A percentile compares a stretch with the other conserved stretches of the same genome.
Evolutionary conservation across 2,329 filamentous ascomycete species (phyloP).

Genomic region (Ploettnerulaceae sp.): DNA sequence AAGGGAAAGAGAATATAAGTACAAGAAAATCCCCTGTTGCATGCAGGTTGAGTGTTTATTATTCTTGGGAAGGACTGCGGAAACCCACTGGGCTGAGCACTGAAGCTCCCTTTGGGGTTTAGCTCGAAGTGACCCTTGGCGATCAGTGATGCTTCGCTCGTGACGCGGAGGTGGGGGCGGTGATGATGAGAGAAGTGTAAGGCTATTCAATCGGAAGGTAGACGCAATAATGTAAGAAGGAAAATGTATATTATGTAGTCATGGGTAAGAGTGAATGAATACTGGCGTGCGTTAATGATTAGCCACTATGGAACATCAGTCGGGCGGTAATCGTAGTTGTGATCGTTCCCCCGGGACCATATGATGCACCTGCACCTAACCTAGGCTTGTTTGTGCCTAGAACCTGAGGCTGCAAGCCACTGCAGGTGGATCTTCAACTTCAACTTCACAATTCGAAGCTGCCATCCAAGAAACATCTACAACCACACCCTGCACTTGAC

Average conservation of each 20-base stretch:
- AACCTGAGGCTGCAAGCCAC: no score
- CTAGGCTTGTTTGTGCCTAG: no score
- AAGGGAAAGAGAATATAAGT: neutral
- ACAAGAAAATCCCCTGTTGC: neutral
- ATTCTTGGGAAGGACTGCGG: slow-evolving; percentile 2
- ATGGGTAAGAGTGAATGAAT: slow-evolving; percentile 1
- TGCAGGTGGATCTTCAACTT: slow-evolving; percentile 6
- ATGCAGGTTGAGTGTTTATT: slow-evolving; percentile 14
- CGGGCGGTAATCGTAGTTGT: no score
- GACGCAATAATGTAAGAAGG: neutral
- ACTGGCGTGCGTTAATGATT: neutral
- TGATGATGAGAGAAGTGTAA: neutral
- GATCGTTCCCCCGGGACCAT: no score
- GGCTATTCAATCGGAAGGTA: neutral
- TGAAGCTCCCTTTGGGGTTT: slow-evolving; percentile 8
- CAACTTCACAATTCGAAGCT: slow-evolving; percentile 5
- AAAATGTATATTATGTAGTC: neutral
- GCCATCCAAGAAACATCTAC: neutral
- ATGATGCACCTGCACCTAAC: no score
- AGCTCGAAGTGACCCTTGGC: slow-evolving; percentile 12
- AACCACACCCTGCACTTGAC: slow-evolving; percentile 1
- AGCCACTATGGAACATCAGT: no score
- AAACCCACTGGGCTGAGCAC: slow-evolving; percentile 22
- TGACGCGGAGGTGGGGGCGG: neutral
- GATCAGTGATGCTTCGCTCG: slow-evolving; percentile 2